Percentiles rank a stretch among this genome's conserved stretches.
Evolutionary conservation across 768 basidiomycete species (phyloP).

Genomic region (Boletus pseudo-olivaceus): DNA sequence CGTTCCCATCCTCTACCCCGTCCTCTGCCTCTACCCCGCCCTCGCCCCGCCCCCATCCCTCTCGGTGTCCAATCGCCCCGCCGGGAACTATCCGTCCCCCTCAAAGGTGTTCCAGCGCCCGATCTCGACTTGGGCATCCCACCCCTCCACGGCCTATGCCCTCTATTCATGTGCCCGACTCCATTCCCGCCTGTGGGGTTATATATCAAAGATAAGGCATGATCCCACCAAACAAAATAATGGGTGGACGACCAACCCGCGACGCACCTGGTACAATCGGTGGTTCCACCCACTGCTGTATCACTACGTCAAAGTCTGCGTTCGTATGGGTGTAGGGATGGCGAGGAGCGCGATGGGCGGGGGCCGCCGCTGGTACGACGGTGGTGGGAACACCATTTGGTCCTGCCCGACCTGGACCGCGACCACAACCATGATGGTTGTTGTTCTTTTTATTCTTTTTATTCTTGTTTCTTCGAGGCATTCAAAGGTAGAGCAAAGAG

Average conservation of each 20-base stretch:
- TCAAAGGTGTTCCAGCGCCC: slow-evolving; percentile 11
- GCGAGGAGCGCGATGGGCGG: not conserved
- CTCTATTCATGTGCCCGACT: not conserved
- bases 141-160: slow-evolving; percentile 1
- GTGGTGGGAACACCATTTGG: not conserved
- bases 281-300: slow-evolving; percentile 24
- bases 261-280: slow-evolving; percentile 12
- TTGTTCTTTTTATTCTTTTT: slow-evolving; percentile 4
- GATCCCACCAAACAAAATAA: not conserved
- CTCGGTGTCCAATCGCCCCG: slow-evolving; percentile 7
- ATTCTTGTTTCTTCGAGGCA: slow-evolving; percentile 20
- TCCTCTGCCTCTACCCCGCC: slow-evolving; percentile 25
- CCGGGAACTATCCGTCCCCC: slow-evolving; percentile 13
- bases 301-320: slow-evolving; percentile 20
- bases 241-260: not conserved
- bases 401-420: slow-evolving; percentile 18
- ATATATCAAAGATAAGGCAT: slow-evolving; percentile 4
- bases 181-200: slow-evolving; percentile 1
- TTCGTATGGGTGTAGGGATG: slow-evolving; percentile 18
- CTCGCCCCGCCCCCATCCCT: slow-evolving; percentile 14
- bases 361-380: not conserved
- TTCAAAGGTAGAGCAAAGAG: slow-evolving; percentile 1
- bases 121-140: slow-evolving; percentile 9
- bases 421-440: slow-evolving; percentile 25
- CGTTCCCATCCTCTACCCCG: slow-evolving; percentile 6